Conservation (phyloP, 164 flowering plant genomes). For the Echeveria elegans region DNA sequence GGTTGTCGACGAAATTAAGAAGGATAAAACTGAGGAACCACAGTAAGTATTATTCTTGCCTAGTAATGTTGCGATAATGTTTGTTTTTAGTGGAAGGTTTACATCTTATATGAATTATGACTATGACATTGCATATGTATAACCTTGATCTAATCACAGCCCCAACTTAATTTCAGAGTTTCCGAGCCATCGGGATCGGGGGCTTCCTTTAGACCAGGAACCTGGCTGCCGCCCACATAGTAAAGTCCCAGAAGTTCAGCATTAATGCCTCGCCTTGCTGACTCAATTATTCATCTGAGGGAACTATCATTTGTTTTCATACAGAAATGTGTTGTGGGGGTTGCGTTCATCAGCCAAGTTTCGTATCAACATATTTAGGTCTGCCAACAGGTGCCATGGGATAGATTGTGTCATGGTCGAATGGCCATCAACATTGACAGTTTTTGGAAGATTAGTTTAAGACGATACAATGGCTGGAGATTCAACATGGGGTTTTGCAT, state of each 20-base stretch:
- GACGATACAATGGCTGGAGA: too few species aligned
- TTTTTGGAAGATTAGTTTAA: too few species aligned
- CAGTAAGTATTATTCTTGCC: constrained; percentile 32
- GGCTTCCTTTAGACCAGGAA: constrained; percentile 59
- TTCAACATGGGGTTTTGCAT: too few species aligned
- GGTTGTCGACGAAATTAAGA: too few species aligned
- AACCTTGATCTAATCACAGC: neutral
- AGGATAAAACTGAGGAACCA: constrained; percentile 20
- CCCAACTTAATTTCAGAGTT: constrained; percentile 35
- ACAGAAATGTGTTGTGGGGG: too few species aligned
- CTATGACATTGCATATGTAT: neutral
- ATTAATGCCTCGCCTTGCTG: neutral
- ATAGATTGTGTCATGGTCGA: too few species aligned
- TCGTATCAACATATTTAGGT: too few species aligned
- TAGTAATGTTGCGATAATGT: neutral
- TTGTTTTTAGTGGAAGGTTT: neutral
- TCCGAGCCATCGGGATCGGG: constrained; percentile 86
- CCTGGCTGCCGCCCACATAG: constrained; percentile 70
- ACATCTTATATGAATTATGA: neutral
- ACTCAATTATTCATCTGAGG: too few species aligned
- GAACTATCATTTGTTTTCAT: too few species aligned
- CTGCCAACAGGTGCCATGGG: too few species aligned
- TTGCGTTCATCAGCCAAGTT: too few species aligned
- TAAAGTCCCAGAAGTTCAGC: neutral
- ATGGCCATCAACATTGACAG: too few species aligned